These are phyloP conservation scores for Cutaneotrichosporon sp. DNA, from an alignment of 1,284 basidiomycete genomes.

Conservation along the genomic window DNA sequence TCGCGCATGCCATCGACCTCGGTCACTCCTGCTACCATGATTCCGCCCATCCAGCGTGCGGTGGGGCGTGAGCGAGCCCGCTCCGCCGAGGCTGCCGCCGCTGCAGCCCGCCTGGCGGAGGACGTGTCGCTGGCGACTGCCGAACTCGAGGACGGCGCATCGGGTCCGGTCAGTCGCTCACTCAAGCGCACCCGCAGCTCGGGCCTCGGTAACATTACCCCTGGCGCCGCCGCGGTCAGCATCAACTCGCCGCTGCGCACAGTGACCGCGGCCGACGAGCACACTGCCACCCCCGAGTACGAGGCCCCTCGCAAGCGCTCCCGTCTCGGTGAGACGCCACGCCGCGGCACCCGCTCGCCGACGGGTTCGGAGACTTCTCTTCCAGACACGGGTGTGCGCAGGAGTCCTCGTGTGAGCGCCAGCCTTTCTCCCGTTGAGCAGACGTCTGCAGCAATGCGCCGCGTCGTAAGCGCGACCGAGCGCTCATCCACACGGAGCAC, in stretches of 20 bases:
- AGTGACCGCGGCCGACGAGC: slow-evolving; percentile 27
- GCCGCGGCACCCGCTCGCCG: slow-evolving; percentile 20
- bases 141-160: slow-evolving; percentile 24
- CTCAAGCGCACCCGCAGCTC: slow-evolving; percentile 37
- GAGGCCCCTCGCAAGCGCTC: slow-evolving; percentile 17
- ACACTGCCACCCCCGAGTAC: slow-evolving; percentile 1
- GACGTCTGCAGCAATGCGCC: slow-evolving; percentile 21
- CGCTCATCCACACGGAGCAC: slow-evolving; percentile 8
- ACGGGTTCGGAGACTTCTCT: slow-evolving; percentile 12
- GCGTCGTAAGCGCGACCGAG: slow-evolving; percentile 22
- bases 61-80: slow-evolving; percentile 26
- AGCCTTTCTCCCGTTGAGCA: slow-evolving; percentile 9
- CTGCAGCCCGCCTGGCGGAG: slow-evolving; percentile 12
- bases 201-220: slow-evolving; percentile 25
- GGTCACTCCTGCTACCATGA: slow-evolving; percentile 22
- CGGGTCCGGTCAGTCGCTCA: slow-evolving; percentile 17
- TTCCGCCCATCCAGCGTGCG: slow-evolving; percentile 24
- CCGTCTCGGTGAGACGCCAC: slow-evolving; percentile 18
- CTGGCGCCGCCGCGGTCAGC: slow-evolving; percentile 19
- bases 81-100: slow-evolving; percentile 24
- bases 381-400: background rate
- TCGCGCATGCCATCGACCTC: slow-evolving; percentile 18
- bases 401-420: slow-evolving; percentile 8
- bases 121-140: slow-evolving; percentile 12
- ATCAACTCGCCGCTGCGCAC: slow-evolving; percentile 33